Base-by-base conservation (phyloP, 2,329 filamentous ascomycete species). In the Verticillium nubilum region DNA sequence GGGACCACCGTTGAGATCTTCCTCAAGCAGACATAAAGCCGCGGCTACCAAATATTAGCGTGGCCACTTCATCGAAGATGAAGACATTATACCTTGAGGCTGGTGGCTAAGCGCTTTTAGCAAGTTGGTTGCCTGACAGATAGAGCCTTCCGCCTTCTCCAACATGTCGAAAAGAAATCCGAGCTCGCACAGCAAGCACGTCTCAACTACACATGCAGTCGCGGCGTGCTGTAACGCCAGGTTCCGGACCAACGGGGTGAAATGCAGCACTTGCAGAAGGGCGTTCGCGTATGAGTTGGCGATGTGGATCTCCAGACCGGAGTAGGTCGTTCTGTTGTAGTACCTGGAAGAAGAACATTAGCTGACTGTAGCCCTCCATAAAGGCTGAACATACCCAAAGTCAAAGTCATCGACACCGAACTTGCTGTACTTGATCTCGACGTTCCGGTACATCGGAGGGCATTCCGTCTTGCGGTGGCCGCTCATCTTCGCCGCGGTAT, bases 361-460 rank as follows among this genome's bases (percentile, higher is more conserved):
- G 56, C 56, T 28, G 15, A n/a, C 9, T 17, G 15, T 6, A 17
- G 17, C 31, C 10, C 9, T 6, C 5, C n/a, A 27, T 1, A 25
- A 29, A 10, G 42, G 56, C 27, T 10, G 17, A 42, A 74, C 86
- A 68, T 77, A 91, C 87, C 90, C 89, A 75, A 99, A 99, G 73
- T 99, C 95, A 72, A 99, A 99, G 73, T 99, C 96, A 68, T 98
- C 94, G n/a, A 99, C 92, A 23, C 95, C 95, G 73, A 97, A 99
- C 71, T 92, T 96, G 80, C 94, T 97, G 78, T 98, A 99, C 72
- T 97, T 97, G 76, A 99, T 99, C 73, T 98, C 94, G 12, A 97
- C 90, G 67, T 92, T 93, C 64, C 90, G 88, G 73, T 99, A 99
- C 78, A 95, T 91, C 9, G 90, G 84, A 25, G 94, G 90, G 4